phyloP scores from a whole-genome alignment of 2,329 filamentous ascomycete genomes.

The Bisporella sp. region DNA sequence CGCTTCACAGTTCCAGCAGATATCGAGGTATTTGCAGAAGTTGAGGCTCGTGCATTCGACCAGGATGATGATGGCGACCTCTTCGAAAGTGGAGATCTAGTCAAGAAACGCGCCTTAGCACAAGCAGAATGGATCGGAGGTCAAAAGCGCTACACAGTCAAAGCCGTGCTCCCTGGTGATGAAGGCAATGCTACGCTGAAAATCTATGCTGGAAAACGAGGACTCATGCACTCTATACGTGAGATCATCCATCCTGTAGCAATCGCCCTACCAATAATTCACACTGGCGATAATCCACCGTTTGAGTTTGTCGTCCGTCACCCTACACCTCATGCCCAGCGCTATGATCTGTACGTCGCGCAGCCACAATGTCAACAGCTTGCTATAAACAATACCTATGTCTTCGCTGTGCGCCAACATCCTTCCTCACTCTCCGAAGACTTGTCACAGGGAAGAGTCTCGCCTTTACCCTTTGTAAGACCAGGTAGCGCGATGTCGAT shows the following conservation, averaged over 20 bases:
- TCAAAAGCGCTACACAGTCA: slow-evolving; percentile 86
- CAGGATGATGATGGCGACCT: slow-evolving; percentile 83
- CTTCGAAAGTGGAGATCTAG: slow-evolving; percentile 83
- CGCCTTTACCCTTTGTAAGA: slow-evolving; percentile 53
- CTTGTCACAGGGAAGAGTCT: slow-evolving; percentile 29
- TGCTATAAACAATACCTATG: slow-evolving; percentile 93
- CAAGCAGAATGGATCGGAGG: slow-evolving; percentile 89
- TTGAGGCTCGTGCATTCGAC: slow-evolving; percentile 75
- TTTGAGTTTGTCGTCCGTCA: slow-evolving; percentile 92
- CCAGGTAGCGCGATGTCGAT: slow-evolving; percentile 61
- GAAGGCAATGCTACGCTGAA: slow-evolving; percentile 85
- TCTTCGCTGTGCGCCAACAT: slow-evolving; percentile 92
- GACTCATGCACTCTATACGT: slow-evolving; percentile 95
- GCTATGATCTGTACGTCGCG: slow-evolving; percentile 93
- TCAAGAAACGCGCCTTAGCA: slow-evolving; percentile 79
- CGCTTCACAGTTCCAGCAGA: slow-evolving; percentile 83
- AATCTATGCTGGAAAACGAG: slow-evolving; percentile 88
- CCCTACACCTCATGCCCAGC: slow-evolving; percentile 93
- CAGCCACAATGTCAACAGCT: slow-evolving; percentile 88
- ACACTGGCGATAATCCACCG: slow-evolving; percentile 85
- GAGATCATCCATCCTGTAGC: slow-evolving; percentile 91
- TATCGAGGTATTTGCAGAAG: slow-evolving; percentile 86
- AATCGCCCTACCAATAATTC: slow-evolving; percentile 81
- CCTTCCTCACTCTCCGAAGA: slow-evolving; percentile 52
- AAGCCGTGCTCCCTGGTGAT: slow-evolving; percentile 84